Base-by-base conservation (phyloP, 2,329 filamentous ascomycete species). In the Pestalotiopsis sp. region DNA sequence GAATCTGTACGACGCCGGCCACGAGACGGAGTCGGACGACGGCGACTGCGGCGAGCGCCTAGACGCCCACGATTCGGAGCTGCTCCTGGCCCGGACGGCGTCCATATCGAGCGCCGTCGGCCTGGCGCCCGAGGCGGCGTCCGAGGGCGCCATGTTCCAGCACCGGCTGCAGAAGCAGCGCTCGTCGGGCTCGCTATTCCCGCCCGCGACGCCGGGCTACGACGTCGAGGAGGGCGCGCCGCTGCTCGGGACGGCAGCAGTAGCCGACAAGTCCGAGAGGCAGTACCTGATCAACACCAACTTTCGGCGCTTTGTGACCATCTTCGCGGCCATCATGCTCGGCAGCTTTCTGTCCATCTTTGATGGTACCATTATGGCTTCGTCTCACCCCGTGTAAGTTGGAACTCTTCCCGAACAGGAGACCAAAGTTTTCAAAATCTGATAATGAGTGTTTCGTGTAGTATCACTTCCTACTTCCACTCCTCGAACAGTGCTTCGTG, bases 341-440 rank as follows among this genome's bases (percentile, higher is more conserved):
- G 83, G 84, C 4, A 87, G 88, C 74, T 87, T 91, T 70, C 82
- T 90, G 17, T 81, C 83, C 41, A 89, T 85, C 76, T 95, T 95
- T 75, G 93, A 95, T 81, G 87, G 88, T 12, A 95, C 92, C 3
- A 87, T 95, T 72, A 94, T 95, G 92, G 92, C 92, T 4, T 93
- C 92, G 2, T 91, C 87, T 57, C 93, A 96, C 78, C 92, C 93
- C 0, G 91, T 93, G 45, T 52, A 52, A 52, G 45, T 52, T 7
- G 6, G 5, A 4, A 31, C 7, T 31, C 7, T 6, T 31, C 31
- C 31, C 7, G 31, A 31, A 31, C 6, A 9, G 7, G 31, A 9
- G 31, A 6, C 7, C 4, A 31, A 31, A 31, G 31, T 7, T 31
- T 36, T 36, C 31, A 36, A 9, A 36, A 36, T 2, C 31, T 36